Evolutionary conservation across 2,329 filamentous ascomycete species (phyloP).

Genomic region (Atkinsonella hypoxylon): DNA sequence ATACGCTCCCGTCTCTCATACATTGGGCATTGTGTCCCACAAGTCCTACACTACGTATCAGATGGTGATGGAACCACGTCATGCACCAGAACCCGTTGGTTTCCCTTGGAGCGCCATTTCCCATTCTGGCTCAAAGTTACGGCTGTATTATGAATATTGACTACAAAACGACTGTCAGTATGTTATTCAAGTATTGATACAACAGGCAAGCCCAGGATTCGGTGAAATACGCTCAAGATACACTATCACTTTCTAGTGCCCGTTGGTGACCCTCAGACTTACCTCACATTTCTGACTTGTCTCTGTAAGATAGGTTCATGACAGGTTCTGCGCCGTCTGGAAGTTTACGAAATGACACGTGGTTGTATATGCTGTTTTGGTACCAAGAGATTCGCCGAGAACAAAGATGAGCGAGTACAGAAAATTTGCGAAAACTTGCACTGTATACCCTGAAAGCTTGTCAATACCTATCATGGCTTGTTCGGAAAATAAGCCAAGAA

Average conservation of each 20-base stretch:
- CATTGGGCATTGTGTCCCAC: neutral
- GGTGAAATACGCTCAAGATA: constrained; percentile 14
- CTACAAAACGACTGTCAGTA: constrained; percentile 7
- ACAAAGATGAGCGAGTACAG: constrained; percentile 20
- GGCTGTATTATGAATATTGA: constrained; percentile 15
- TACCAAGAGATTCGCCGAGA: constrained; percentile 14
- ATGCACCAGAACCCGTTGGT: constrained; percentile 13
- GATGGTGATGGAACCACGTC: constrained; percentile 12
- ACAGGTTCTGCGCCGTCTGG: constrained; percentile 15
- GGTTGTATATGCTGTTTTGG: constrained; percentile 14
- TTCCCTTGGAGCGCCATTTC: constrained; percentile 14
- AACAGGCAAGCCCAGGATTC: too few species aligned
- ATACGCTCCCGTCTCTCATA: neutral
- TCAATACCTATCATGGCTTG: constrained; percentile 8
- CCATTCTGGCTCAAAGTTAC: constrained; percentile 16
- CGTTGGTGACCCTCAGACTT: constrained; percentile 16
- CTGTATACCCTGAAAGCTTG: constrained; percentile 11
- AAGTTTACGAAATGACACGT: constrained; percentile 16
- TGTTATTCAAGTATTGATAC: too few species aligned
- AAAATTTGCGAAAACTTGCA: constrained; percentile 20
- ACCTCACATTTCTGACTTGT: constrained; percentile 19
- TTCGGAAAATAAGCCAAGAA: too few species aligned
- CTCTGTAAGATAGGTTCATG: constrained; percentile 16
- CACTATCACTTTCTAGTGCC: constrained; percentile 18
- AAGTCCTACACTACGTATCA: constrained; percentile 9